Evolutionary conservation across 176 grass and related monocot species (phyloP).

Genomic region (Musa schizocarpa): DNA sequence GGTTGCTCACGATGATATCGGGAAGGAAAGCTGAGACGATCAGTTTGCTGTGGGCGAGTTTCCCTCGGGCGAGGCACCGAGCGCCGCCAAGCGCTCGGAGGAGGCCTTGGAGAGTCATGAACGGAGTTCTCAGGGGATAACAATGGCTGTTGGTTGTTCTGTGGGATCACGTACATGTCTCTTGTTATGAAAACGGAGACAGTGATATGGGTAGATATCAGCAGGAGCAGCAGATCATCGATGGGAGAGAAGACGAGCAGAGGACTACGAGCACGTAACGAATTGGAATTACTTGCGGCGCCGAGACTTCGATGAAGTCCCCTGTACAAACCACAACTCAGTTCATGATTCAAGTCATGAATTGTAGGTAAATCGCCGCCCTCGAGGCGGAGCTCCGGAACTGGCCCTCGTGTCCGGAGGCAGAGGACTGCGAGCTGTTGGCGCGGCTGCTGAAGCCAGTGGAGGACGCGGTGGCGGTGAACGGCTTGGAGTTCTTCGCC

Average conservation of each 20-base stretch:
- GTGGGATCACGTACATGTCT: background rate
- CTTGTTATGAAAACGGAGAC: background rate
- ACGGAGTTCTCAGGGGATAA: background rate
- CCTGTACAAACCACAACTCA: no score
- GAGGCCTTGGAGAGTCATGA: constrained; percentile 1
- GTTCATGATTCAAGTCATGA: no score
- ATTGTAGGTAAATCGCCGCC: no score
- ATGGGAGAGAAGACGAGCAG: background rate
- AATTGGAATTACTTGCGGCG: no score
- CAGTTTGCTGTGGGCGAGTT: background rate
- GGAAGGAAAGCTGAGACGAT: background rate
- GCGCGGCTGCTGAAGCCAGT: no score
- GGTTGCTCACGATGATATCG: constrained; percentile 6
- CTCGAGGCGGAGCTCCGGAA: no score
- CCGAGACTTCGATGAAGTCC: no score
- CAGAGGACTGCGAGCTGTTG: no score
- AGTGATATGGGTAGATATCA: background rate
- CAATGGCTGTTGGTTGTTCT: background rate
- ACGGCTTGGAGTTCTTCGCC: no score
- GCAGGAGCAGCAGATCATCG: background rate
- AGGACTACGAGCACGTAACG: background rate
- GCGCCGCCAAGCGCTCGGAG: background rate
- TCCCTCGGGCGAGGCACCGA: background rate
- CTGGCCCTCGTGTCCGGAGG: no score
- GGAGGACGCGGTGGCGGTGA: no score